Evolutionary conservation across 2,329 filamentous ascomycete genomes (phyloP), one percentile per base, ranked within the genome.

Genomic region (Zelopaecilomyces penicillatus): DNA sequence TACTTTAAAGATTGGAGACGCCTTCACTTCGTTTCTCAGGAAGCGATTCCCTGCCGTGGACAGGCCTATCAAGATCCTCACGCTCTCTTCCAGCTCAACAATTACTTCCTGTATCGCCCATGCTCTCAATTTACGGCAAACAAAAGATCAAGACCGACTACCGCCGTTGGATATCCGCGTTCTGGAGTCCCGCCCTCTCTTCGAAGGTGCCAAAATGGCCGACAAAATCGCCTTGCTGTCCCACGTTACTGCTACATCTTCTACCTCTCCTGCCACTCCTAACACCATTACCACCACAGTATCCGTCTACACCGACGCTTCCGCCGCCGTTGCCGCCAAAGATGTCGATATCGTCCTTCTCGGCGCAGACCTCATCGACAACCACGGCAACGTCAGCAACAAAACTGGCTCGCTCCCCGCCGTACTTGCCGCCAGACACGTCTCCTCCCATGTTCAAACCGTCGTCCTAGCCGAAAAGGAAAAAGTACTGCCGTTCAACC

Each of bases 101-200:
- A 76, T 84, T 47, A 64, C 62, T 3, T 57, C 66, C 11, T 69
- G 67, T 41, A 65, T 85, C 8, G 52, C 69, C 2, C 62, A 69
- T 29, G 61, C 67, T 3, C 60, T 72, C 8, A 12, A 51, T 53
- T 19, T 19, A 19, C 29, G 39, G 6, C 11, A 26, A 1, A 29
- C 30, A 27, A 6, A 27, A 8, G 31, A 12, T 4, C 37, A 29
- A 5, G 2, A 56, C 65, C 3, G 58, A 54, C 2, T 56, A 70
- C 6, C 19, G 19, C 53, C 49, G 0, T 55, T 84, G 6, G 71
- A 81, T 41, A 59, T 86, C 12, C 73, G 71, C 4, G 66, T 87
- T 30, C 67, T 87, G 4, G 82, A 86, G 57, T 85, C 82, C 3
- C 69, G 82, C 1, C 83, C 83, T 0, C 66, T 80, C 1, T 85